phyloP scores from a whole-genome alignment of 192 early-diverging fungal species.

The Umbelopsis vinacea region DNA sequence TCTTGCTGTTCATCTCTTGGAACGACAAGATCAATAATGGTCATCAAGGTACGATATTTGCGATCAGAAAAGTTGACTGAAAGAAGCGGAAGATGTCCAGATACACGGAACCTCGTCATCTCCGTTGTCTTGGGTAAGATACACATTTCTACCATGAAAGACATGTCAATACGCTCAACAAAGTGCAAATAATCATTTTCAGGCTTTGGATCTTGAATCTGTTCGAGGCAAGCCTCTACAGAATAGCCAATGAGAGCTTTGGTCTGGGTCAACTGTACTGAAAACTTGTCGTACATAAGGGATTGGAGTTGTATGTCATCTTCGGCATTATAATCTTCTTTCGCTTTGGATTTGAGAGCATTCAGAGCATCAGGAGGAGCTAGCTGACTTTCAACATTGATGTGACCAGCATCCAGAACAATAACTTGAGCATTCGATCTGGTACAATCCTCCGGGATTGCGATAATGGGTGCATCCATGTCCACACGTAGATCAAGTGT shows the following conservation, averaged over 20 bases:
- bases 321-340: conserved; percentile 55
- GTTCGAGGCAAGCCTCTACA: conserved; percentile 70
- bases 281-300: conserved; percentile 92
- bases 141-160: conserved; percentile 80
- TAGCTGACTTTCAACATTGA: conserved; percentile 85
- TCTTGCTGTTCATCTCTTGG: conserved; percentile 38
- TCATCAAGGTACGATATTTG: conserved; percentile 92
- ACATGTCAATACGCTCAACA: conserved; percentile 86
- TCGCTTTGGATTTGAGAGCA: conserved; percentile 71
- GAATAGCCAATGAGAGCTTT: conserved; percentile 85
- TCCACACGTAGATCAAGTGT: conserved; percentile 93
- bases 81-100: conserved; percentile 81
- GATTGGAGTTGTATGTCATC: conserved; percentile 77
- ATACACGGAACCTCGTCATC: conserved; percentile 74
- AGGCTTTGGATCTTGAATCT: conserved; percentile 59
- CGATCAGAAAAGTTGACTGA: conserved; percentile 91
- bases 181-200: conserved; percentile 72
- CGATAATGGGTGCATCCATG: conserved; percentile 94
- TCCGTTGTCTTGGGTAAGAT: conserved; percentile 80
- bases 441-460: conserved; percentile 78
- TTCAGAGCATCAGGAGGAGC: conserved; percentile 70
- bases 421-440: conserved; percentile 66
- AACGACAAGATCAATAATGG: conserved; percentile 71
- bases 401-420: conserved; percentile 92
- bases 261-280: conserved; percentile 76